Evolutionary conservation across 495 filamentous ascomycete genomes (phyloP).

Genomic region (Aspergillus diversus): DNA sequence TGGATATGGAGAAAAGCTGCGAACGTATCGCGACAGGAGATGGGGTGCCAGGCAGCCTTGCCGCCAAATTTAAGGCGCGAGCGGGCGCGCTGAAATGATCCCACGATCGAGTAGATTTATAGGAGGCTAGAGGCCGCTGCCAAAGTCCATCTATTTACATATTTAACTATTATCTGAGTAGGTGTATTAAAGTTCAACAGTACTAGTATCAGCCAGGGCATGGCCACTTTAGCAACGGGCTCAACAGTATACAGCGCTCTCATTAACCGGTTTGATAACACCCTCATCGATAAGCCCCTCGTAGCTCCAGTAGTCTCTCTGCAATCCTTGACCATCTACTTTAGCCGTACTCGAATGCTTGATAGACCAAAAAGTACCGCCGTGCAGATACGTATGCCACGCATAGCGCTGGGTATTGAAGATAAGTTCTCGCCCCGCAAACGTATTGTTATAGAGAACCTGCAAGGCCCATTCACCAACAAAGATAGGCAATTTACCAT

Average conservation of each 20-base stretch:
- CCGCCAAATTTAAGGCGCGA: too few species aligned
- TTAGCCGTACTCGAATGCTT: constrained; percentile 6
- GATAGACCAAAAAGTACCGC: constrained; percentile 8
- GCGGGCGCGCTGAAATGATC: too few species aligned
- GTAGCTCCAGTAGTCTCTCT: constrained; percentile 13
- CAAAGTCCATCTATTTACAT: too few species aligned
- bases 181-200: too few species aligned
- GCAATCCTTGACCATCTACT: constrained; percentile 7
- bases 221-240: too few species aligned
- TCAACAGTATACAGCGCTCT: constrained; percentile 4
- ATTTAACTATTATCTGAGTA: too few species aligned
- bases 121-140: too few species aligned
- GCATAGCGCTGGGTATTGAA: constrained; percentile 30
- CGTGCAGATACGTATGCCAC: constrained; percentile 9
- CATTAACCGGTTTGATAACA: not conserved
- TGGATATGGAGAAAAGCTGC: too few species aligned
- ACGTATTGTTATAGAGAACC: constrained; percentile 21
- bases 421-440: constrained; percentile 21
- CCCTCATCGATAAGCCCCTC: constrained; percentile 7
- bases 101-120: too few species aligned
- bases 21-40: too few species aligned
- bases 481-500: constrained; percentile 35
- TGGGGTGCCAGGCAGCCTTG: too few species aligned
- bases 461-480: constrained; percentile 35
- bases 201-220: too few species aligned